phyloP scores from a whole-genome alignment of 495 filamentous ascomycete genomes.

The Penicillium canariense region DNA sequence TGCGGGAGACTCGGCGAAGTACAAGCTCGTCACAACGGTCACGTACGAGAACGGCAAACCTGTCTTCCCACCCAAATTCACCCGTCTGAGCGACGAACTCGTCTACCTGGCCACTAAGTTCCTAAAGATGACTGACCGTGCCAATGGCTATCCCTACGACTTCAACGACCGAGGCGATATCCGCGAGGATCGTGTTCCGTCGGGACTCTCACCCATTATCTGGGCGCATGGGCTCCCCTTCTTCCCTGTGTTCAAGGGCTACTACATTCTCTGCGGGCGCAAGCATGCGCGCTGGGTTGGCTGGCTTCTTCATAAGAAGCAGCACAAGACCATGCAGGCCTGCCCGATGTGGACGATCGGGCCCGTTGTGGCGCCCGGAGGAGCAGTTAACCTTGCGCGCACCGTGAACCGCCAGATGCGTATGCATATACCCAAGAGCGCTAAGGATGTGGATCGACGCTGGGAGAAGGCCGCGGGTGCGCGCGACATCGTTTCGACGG shows the following conservation, averaged over 20 bases:
- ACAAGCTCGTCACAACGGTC: conserved; percentile 1
- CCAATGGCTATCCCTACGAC: conserved; percentile 16
- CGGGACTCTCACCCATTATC: conserved; percentile 10
- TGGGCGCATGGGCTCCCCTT: conserved; percentile 27
- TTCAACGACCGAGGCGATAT: conserved; percentile 17
- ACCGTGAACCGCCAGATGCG: conserved; percentile 13
- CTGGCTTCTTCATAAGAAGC: not conserved
- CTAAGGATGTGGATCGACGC: not conserved
- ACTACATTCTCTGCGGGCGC: conserved; percentile 24
- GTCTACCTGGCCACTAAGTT: conserved; percentile 25
- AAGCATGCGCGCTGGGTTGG: conserved; percentile 10
- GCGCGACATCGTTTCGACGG: conserved; percentile 13
- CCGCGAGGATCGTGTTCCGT: conserved; percentile 13
- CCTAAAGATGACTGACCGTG: not conserved
- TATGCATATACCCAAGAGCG: not conserved
- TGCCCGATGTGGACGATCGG: conserved; percentile 19
- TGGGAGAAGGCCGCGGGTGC: not conserved
- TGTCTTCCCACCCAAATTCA: conserved; percentile 12
- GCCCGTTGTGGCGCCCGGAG: conserved; percentile 17
- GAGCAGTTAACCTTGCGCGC: conserved; percentile 4
- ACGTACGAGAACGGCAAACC: not conserved
- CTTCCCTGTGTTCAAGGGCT: conserved; percentile 23
- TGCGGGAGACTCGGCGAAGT: not conserved
- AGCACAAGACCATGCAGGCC: not conserved
- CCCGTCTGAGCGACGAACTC: conserved; percentile 22